These are phyloP conservation scores for Mycosphaerella arachidis DNA, from an alignment of 2,329 filamentous ascomycete genomes.

Conservation along the genomic window DNA sequence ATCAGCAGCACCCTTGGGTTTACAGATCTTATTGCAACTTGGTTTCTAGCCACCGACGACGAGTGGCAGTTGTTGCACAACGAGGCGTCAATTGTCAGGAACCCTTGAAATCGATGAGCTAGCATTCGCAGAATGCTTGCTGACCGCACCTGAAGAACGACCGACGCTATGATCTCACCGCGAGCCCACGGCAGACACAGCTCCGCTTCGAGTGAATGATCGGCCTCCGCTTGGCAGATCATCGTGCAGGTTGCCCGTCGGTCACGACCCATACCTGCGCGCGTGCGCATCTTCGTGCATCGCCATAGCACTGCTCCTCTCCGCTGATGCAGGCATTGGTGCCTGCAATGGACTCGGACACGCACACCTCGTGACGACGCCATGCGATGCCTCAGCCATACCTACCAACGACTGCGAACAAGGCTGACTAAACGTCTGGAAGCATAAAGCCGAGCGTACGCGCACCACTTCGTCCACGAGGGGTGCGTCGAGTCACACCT, in stretches of 20 bases:
- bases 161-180: background rate
- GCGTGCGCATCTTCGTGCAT: conserved; percentile 12
- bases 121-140: conserved; percentile 16
- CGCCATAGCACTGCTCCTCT: conserved; percentile 10
- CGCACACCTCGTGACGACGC: conserved; percentile 23
- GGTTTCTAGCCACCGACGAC: conserved; percentile 4
- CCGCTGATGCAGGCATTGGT: conserved; percentile 16
- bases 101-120: conserved; percentile 11
- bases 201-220: conserved; percentile 7
- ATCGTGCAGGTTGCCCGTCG: conserved; percentile 5
- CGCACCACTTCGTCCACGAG: conserved; percentile 4
- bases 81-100: conserved; percentile 4
- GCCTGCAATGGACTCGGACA: conserved; percentile 10
- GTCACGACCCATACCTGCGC: conserved; percentile 9
- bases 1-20: background rate
- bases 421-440: conserved; percentile 1
- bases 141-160: background rate
- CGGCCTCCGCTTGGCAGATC: conserved; percentile 13
- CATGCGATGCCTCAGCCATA: conserved; percentile 12
- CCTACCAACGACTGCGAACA: background rate
- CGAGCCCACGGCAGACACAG: background rate
- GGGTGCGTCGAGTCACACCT: background rate
- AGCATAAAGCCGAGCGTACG: conserved; percentile 15
- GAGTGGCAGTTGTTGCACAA: conserved; percentile 15
- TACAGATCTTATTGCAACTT: conserved; percentile 2